phyloP scores from a whole-genome alignment of 2,329 filamentous ascomycete genomes.

The Penicillium sp. region DNA sequence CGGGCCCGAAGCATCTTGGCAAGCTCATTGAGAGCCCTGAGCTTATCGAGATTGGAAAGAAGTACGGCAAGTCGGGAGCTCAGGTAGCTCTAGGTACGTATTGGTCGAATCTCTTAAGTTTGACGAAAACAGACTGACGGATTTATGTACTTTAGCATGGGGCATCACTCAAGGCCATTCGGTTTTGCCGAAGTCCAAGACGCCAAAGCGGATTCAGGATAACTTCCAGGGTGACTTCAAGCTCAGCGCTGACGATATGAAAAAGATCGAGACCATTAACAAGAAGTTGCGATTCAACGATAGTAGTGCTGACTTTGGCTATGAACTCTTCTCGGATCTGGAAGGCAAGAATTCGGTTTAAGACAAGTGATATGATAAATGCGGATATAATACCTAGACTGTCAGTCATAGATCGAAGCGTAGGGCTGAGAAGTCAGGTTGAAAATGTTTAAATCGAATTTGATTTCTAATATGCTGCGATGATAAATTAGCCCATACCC shows the following conservation, averaged over 20 bases:
- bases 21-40: conserved; percentile 52
- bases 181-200: conserved; percentile 54
- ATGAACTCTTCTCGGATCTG: conserved; percentile 56
- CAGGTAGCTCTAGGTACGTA: conserved; percentile 48
- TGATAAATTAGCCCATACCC: not conserved
- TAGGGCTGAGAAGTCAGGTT: not conserved
- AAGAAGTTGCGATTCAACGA: conserved; percentile 63
- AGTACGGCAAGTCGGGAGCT: conserved; percentile 48
- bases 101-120: no score
- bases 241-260: conserved; percentile 54
- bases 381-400: not conserved
- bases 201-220: conserved; percentile 37
- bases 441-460: not conserved
- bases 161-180: conserved; percentile 49
- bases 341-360: conserved; percentile 46
- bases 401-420: not conserved
- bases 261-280: conserved; percentile 53
- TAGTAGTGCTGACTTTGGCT: conserved; percentile 53
- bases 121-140: not conserved
- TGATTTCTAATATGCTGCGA: not conserved
- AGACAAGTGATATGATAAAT: not conserved
- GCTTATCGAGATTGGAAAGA: conserved; percentile 49
- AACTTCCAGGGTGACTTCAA: conserved; percentile 55
- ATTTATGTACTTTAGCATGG: conserved; percentile 42
- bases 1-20: conserved; percentile 38